A percentile compares a stretch with the other conserved stretches of the same genome.
Conservation (phyloP, 2,329 filamentous ascomycete species). For the Xylaria sp. region DNA sequence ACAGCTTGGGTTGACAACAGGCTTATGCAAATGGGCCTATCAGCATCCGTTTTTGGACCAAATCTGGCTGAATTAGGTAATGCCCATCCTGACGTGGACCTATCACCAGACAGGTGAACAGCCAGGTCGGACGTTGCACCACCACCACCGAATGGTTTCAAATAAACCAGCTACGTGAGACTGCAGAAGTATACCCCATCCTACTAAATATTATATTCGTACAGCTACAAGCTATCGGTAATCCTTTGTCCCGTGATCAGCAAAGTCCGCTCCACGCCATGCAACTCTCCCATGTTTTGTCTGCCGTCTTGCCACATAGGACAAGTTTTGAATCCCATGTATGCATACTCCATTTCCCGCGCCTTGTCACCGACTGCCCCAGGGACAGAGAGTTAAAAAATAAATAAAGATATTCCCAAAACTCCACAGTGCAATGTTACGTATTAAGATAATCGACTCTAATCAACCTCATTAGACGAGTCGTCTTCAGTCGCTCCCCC, state of each 20-base stretch:
- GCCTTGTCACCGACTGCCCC: slow-evolving; percentile 3
- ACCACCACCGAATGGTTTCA: neutral
- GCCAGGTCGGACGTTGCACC: neutral
- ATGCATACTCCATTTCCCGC: slow-evolving; percentile 14
- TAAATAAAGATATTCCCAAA: slow-evolving; percentile 4
- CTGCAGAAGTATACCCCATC: neutral
- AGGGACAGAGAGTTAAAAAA: neutral
- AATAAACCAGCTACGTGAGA: neutral
- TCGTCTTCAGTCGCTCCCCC: slow-evolving; percentile 42
- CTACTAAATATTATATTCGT: slow-evolving; percentile 33
- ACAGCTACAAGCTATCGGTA: slow-evolving; percentile 20
- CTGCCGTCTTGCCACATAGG: neutral
- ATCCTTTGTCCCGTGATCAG: neutral
- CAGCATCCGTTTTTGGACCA: slow-evolving; percentile 12
- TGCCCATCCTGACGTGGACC: slow-evolving; percentile 11
- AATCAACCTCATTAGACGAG: slow-evolving; percentile 33
- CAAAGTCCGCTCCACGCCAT: neutral
- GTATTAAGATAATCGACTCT: slow-evolving; percentile 20
- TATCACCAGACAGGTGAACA: too few relatives aligned
- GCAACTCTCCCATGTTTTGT: slow-evolving; percentile 7
- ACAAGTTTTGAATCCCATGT: slow-evolving; percentile 9
- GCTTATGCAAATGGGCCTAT: slow-evolving; percentile 20
- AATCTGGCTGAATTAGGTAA: slow-evolving; percentile 33
- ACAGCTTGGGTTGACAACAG: too few relatives aligned
- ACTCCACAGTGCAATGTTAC: slow-evolving; percentile 11